A percentile compares a stretch with the other conserved stretches of the same genome.
Evolutionary conservation across 345 rosid genomes (phyloP).

Genomic region (Triadica sebifera): DNA sequence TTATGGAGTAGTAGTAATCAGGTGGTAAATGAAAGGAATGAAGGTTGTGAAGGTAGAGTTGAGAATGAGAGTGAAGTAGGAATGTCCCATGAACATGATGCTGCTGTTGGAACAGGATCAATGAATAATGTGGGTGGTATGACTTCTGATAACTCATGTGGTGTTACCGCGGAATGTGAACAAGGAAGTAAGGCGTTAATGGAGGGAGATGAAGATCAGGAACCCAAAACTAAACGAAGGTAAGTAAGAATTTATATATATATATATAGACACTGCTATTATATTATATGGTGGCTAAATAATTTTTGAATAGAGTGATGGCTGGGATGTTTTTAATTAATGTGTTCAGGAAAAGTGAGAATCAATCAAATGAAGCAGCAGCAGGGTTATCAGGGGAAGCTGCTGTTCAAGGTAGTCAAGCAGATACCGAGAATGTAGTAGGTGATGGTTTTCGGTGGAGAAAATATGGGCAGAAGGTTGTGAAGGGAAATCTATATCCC

Average conservation of each 20-base stretch:
- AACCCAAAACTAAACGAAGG: constrained; percentile 73
- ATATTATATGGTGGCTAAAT: no score
- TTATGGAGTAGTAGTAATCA: constrained; percentile 31
- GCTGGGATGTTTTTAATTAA: background rate
- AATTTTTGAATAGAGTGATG: constrained; percentile 1
- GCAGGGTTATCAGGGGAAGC: constrained; percentile 32
- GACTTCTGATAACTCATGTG: constrained; percentile 59
- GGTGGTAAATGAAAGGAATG: constrained; percentile 38
- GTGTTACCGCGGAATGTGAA: constrained; percentile 61
- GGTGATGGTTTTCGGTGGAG: constrained; percentile 99
- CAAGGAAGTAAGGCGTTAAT: constrained; percentile 47
- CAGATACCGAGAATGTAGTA: constrained; percentile 52
- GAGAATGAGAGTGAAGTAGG: constrained; percentile 46
- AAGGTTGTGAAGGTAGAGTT: constrained; percentile 40
- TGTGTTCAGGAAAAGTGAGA: constrained; percentile 53
- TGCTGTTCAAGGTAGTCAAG: background rate
- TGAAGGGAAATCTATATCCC: constrained; percentile 93
- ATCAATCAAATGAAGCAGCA: constrained; percentile 52
- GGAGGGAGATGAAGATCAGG: constrained; percentile 48
- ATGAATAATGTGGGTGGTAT: constrained; percentile 31
- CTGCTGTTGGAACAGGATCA: constrained; percentile 24
- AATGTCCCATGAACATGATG: no score
- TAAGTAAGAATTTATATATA: constrained; percentile 21
- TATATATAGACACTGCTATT: no score
- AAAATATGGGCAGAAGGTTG: constrained; percentile 95